Percentiles rank a stretch among this genome's conserved stretches.
These are phyloP conservation scores for Kluyveromyces nonfermentans DNA, from an alignment of 805 yeast genomes.

Conservation along the genomic window DNA sequence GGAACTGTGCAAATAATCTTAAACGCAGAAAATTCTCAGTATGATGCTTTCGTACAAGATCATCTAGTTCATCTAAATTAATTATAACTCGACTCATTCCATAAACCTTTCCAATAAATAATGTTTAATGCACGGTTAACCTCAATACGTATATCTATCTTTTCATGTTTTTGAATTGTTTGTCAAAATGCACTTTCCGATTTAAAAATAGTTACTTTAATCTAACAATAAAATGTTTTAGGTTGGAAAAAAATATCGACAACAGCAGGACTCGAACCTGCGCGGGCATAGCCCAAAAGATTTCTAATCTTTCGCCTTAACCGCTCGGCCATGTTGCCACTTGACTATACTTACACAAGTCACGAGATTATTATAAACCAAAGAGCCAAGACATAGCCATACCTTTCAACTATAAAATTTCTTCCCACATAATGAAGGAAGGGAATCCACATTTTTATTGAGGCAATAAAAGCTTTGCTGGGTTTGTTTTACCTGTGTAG, in stretches of 20 bases:
- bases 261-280: conserved; percentile 38
- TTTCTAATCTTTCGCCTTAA: conserved; percentile 38
- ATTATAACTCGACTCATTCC: background rate
- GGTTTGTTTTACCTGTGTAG: too few species aligned
- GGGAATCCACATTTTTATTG: too few species aligned
- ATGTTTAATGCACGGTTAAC: too few species aligned
- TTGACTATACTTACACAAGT: too few species aligned
- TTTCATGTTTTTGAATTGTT: background rate
- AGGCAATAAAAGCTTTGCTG: too few species aligned
- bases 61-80: background rate
- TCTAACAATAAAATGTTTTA: background rate
- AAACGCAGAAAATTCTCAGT: background rate
- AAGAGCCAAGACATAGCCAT: too few species aligned
- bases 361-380: too few species aligned
- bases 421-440: too few species aligned
- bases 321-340: conserved; percentile 36
- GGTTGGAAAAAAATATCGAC: conserved; percentile 24
- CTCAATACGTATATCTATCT: too few species aligned
- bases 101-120: too few species aligned
- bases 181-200: background rate
- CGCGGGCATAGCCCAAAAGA: conserved; percentile 38
- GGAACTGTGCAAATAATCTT: conserved; percentile 3
- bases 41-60: background rate
- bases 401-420: too few species aligned
- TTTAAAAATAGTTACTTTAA: too few species aligned